Evolutionary conservation across 768 basidiomycete species (phyloP).

Genomic region (Termitomyces sp.): DNA sequence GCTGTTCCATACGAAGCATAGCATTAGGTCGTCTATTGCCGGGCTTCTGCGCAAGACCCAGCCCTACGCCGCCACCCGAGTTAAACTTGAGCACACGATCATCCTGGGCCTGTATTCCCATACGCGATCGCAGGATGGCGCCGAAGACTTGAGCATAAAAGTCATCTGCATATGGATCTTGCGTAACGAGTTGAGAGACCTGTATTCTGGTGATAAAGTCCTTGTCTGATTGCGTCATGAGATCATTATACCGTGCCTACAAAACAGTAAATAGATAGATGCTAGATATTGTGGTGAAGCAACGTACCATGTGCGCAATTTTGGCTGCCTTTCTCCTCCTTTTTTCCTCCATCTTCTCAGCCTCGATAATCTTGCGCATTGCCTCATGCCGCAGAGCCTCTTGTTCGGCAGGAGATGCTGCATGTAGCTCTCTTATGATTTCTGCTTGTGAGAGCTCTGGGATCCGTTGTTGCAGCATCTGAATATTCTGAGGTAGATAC

Average conservation of each 20-base stretch:
- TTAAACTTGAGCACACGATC: conserved; percentile 85
- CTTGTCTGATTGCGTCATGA: conserved; percentile 98
- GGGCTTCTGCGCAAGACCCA: conserved; percentile 69
- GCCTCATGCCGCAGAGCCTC: conserved; percentile 74
- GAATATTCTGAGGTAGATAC: conserved; percentile 57
- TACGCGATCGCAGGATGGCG: conserved; percentile 72
- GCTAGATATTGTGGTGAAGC: not conserved
- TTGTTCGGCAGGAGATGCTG: conserved; percentile 50
- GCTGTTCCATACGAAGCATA: conserved; percentile 90
- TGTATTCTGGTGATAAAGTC: conserved; percentile 99
- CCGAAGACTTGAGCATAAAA: conserved; percentile 98
- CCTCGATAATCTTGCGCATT: conserved; percentile 85
- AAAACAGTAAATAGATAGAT: conserved; percentile 8
- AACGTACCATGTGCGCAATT: conserved; percentile 80
- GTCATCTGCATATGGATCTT: conserved; percentile 96
- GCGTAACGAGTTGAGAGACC: conserved; percentile 94
- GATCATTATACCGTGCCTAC: conserved; percentile 87
- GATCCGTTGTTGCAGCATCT: conserved; percentile 73
- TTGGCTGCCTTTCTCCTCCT: conserved; percentile 77
- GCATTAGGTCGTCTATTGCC: conserved; percentile 73
- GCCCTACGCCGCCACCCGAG: conserved; percentile 77
- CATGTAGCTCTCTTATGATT: conserved; percentile 60
- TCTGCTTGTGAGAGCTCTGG: conserved; percentile 72
- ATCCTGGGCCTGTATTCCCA: conserved; percentile 67
- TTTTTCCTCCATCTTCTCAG: conserved; percentile 84